Conservation (phyloP, 2,329 filamentous ascomycete genomes). For the Sphaerostilbella broomeana region DNA sequence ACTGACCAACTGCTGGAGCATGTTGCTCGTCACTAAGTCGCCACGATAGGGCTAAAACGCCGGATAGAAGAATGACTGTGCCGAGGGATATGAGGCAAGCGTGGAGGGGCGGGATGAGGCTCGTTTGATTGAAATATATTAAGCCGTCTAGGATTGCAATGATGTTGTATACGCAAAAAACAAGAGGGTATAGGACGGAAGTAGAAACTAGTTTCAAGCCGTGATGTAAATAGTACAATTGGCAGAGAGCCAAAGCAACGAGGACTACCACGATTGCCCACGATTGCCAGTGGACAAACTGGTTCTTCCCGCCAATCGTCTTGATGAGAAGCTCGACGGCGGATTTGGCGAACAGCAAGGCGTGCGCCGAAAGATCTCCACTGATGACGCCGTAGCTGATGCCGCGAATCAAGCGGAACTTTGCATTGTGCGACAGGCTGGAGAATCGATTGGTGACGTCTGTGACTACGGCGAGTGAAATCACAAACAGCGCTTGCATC, state of each 20-base stretch:
- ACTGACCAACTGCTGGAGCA: constrained; percentile 54
- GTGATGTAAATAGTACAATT: constrained; percentile 91
- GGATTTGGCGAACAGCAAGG: constrained; percentile 87
- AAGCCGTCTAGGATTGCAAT: constrained; percentile 95
- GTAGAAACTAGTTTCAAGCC: constrained; percentile 93
- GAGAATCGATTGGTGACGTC: constrained; percentile 48
- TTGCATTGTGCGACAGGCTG: constrained; percentile 51
- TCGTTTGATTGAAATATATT: constrained; percentile 91
- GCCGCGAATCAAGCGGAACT: constrained; percentile 70
- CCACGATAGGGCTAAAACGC: constrained; percentile 90
- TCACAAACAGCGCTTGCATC: constrained; percentile 66
- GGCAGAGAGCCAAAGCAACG: constrained; percentile 72
- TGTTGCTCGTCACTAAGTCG: constrained; percentile 74
- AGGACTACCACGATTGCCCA: constrained; percentile 85
- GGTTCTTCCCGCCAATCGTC: constrained; percentile 80
- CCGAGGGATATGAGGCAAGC: constrained; percentile 80
- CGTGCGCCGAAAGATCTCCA: constrained; percentile 90
- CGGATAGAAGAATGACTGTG: constrained; percentile 75
- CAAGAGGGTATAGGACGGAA: constrained; percentile 89
- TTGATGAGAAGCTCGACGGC: constrained; percentile 88
- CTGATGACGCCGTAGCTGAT: constrained; percentile 85
- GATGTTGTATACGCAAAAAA: constrained; percentile 99
- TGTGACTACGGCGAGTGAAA: constrained; percentile 58
- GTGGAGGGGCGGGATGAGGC: constrained; percentile 67
- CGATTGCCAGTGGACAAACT: constrained; percentile 92